These are phyloP conservation scores for Silene vulgaris DNA, from an alignment of 179 eudicot species.

Conservation along the genomic window DNA sequence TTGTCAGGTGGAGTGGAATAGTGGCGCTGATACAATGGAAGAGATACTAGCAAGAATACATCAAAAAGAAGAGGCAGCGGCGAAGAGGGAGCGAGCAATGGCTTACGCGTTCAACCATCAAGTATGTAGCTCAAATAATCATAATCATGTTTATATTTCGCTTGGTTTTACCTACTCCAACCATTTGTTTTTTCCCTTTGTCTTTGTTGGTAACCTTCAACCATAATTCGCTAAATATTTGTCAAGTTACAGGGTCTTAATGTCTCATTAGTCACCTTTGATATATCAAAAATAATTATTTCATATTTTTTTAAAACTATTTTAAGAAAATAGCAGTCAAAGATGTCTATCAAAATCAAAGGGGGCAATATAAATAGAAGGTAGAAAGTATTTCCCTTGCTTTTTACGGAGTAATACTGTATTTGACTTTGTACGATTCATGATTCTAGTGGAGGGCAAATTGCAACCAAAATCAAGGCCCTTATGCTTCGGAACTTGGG, in stretches of 20 bases:
- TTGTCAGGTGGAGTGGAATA: conserved; percentile 79
- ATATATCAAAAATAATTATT: no score
- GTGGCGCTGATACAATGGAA: conserved; percentile 71
- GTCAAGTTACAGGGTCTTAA: no score
- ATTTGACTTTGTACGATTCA: background rate
- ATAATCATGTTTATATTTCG: background rate
- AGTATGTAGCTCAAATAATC: conserved; percentile 35
- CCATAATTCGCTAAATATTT: no score
- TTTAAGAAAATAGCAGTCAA: background rate
- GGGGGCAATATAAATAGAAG: no score
- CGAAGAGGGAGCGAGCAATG: conserved; percentile 83
- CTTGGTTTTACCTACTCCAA: background rate
- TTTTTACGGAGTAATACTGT: no score
- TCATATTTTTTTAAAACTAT: background rate
- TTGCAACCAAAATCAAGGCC: conserved; percentile 46
- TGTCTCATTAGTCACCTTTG: no score
- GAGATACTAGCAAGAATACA: conserved; percentile 72
- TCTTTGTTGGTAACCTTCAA: no score
- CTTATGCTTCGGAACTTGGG: conserved; percentile 48
- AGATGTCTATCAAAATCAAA: background rate
- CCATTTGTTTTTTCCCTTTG: no score
- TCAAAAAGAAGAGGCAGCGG: conserved; percentile 89
- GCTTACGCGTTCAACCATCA: conserved; percentile 97
- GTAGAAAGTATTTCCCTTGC: background rate
- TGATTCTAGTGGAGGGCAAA: conserved; percentile 80